These are phyloP conservation scores for Aspergillus unguis DNA, from an alignment of 2,329 filamentous ascomycete species.

Conservation along the genomic window DNA sequence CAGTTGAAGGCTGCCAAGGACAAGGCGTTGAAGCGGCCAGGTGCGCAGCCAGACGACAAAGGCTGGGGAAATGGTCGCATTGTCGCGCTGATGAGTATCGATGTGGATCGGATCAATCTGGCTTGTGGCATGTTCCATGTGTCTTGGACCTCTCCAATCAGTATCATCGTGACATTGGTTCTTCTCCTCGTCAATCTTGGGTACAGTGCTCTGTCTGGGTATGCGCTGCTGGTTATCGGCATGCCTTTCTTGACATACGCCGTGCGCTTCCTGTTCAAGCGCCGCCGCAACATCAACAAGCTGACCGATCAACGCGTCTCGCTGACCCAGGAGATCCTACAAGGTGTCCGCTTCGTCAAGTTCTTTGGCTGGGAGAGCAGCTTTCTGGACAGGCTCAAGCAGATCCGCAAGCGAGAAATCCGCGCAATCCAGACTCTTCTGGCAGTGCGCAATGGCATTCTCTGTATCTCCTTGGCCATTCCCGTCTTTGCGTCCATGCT, in stretches of 20 bases:
- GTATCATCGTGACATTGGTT: constrained; percentile 72
- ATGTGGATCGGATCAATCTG: constrained; percentile 88
- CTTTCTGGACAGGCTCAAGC: constrained; percentile 72
- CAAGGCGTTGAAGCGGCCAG: constrained; percentile 12
- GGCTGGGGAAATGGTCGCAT: constrained; percentile 94
- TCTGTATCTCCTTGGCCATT: constrained; percentile 57
- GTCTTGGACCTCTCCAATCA: constrained; percentile 80
- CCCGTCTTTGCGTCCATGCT: constrained; percentile 95
- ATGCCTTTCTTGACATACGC: constrained; percentile 74
- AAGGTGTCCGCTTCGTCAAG: constrained; percentile 89
- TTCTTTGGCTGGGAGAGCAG: constrained; percentile 92
- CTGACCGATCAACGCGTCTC: constrained; percentile 89
- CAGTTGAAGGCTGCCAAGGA: constrained; percentile 39
- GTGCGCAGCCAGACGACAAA: constrained; percentile 61
- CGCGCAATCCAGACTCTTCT: constrained; percentile 72
- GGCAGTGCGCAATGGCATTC: constrained; percentile 76
- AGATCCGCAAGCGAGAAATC: constrained; percentile 73
- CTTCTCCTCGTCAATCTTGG: constrained; percentile 81
- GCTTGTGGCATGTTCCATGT: constrained; percentile 87
- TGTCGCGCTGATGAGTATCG: constrained; percentile 90
- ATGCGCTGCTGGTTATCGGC: constrained; percentile 73
- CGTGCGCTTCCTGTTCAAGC: constrained; percentile 71
- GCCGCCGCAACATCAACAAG: constrained; percentile 80
- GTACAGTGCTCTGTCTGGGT: constrained; percentile 86
- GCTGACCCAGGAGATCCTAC: constrained; percentile 85